Conservation (phyloP, 1,284 basidiomycete genomes). For the Malassezia japonica region DNA sequence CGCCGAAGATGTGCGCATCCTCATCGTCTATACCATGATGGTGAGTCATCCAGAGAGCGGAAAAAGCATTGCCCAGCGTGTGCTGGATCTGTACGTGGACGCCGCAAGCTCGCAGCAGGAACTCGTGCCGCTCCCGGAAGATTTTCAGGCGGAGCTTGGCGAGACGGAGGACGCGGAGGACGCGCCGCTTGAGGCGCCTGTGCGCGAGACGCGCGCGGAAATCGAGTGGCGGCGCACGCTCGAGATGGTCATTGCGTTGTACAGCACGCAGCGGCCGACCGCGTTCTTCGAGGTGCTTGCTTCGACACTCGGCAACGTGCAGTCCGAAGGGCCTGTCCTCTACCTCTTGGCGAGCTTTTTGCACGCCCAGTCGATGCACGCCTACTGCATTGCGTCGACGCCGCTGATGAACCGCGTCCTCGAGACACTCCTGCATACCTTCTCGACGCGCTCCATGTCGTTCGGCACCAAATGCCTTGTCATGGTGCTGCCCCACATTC, state of each 20-base stretch:
- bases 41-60: no score
- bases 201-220: not conserved
- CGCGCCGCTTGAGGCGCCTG: not conserved
- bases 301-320: slow-evolving; percentile 24
- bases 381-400: slow-evolving; percentile 40
- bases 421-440: slow-evolving; percentile 32
- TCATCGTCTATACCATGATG: slow-evolving; percentile 32
- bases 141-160: not conserved
- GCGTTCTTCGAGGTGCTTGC: slow-evolving; percentile 43
- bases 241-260: slow-evolving; percentile 34
- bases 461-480: slow-evolving; percentile 35
- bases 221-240: slow-evolving; percentile 28
- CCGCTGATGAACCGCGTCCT: slow-evolving; percentile 29
- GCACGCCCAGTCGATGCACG: slow-evolving; percentile 35
- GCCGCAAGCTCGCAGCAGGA: slow-evolving; percentile 22
- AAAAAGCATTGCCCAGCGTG: no score
- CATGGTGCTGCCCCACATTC: slow-evolving; percentile 45
- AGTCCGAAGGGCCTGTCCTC: slow-evolving; percentile 29
- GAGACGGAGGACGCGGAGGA: not conserved
- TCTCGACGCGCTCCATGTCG: slow-evolving; percentile 29
- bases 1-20: slow-evolving; percentile 25
- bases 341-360: slow-evolving; percentile 38
- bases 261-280: slow-evolving; percentile 29
- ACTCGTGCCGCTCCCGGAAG: slow-evolving; percentile 6
- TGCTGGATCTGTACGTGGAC: slow-evolving; percentile 37